A percentile compares a stretch with the other conserved stretches of the same genome.
Conservation (phyloP, 768 basidiomycete genomes). For the Russula sp. region DNA sequence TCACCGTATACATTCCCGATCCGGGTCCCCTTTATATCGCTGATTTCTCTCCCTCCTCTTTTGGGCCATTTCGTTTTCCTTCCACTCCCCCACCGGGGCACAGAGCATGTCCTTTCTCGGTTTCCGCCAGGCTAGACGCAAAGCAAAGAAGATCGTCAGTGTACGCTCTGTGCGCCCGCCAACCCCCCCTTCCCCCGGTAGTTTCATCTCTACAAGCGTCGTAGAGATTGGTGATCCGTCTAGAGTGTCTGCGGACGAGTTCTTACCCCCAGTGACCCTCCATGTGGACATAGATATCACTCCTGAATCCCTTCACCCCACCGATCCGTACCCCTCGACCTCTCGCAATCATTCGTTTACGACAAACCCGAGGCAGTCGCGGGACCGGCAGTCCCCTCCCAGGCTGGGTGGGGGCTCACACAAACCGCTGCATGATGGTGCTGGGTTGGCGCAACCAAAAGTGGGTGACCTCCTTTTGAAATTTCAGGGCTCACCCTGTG, state of each 20-base stretch:
- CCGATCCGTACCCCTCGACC: neutral
- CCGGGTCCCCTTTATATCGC: neutral
- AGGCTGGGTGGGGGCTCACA: neutral
- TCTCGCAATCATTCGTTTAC: neutral
- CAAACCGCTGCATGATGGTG: neutral
- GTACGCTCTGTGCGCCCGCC: neutral
- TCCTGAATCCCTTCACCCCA: constrained; percentile 11
- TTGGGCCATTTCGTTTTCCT: neutral
- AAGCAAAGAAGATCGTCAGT: constrained; percentile 17
- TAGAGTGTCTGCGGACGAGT: neutral
- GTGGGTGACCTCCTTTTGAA: neutral
- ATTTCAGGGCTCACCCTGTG: neutral
- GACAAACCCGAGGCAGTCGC: neutral
- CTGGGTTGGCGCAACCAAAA: neutral
- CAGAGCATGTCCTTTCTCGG: constrained; percentile 12
- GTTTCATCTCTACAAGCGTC: constrained; percentile 1
- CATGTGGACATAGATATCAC: constrained; percentile 12
- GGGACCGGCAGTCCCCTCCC: neutral
- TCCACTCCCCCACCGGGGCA: neutral
- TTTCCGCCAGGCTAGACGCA: constrained; percentile 20
- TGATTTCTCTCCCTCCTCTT: neutral
- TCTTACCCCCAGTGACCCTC: neutral
- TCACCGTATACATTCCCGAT: neutral
- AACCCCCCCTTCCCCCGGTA: neutral
- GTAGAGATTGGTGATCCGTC: constrained; percentile 16